Conservation (phyloP, 1,284 basidiomycete species). For the Violaceomyces palustris region DNA sequence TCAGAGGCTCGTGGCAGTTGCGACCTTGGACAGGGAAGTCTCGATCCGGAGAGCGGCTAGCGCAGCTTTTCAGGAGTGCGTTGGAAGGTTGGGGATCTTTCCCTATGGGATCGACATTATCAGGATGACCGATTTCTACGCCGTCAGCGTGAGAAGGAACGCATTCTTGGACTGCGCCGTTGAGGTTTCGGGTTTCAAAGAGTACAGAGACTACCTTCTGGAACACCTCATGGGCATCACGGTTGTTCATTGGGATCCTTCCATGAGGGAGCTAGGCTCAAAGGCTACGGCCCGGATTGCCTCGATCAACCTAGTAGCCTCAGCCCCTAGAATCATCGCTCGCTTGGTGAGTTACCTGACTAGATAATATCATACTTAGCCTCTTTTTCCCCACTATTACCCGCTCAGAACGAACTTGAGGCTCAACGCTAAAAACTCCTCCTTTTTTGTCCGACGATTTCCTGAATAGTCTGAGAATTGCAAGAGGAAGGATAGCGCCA, state of each 20-base stretch:
- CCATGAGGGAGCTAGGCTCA: constrained; percentile 75
- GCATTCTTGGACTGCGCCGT: constrained; percentile 79
- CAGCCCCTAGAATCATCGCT: neutral
- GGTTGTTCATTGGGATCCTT: constrained; percentile 80
- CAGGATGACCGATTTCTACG: constrained; percentile 87
- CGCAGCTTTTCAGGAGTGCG: constrained; percentile 94
- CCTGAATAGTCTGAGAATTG: constrained; percentile 56
- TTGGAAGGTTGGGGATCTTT: constrained; percentile 77
- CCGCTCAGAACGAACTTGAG: too few species aligned
- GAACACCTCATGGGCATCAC: constrained; percentile 72
- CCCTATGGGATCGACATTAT: constrained; percentile 91
- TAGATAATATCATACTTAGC: too few species aligned
- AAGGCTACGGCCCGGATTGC: constrained; percentile 69
- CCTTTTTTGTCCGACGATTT: too few species aligned
- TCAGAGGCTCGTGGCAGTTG: constrained; percentile 67
- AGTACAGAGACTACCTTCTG: constrained; percentile 69
- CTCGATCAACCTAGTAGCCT: constrained; percentile 8
- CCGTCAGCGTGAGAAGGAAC: constrained; percentile 76
- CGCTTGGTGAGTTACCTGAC: neutral
- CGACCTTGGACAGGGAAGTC: constrained; percentile 86
- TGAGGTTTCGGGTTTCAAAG: constrained; percentile 74
- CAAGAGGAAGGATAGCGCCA: constrained; percentile 64
- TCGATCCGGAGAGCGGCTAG: constrained; percentile 93
- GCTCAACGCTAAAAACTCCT: too few species aligned
- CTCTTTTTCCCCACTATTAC: too few species aligned